A percentile compares a stretch with the other conserved stretches of the same genome.
These are phyloP conservation scores for Lomentospora prolificans DNA, from an alignment of 2,329 filamentous ascomycete genomes.

Conservation along the genomic window DNA sequence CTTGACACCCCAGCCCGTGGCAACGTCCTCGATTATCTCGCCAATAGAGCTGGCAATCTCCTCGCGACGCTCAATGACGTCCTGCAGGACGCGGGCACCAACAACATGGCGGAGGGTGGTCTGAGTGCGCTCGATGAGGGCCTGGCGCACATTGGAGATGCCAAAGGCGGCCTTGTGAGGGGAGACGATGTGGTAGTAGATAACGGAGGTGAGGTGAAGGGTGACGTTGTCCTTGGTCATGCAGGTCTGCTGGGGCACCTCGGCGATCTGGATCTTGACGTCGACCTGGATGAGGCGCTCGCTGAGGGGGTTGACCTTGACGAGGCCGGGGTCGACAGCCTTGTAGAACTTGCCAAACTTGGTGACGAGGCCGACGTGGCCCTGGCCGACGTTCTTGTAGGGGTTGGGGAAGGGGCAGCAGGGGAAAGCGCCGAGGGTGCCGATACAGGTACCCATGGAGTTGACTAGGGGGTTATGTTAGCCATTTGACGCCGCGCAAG, in stretches of 20 bases:
- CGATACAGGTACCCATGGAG: constrained; percentile 61
- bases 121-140: constrained; percentile 95
- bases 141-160: constrained; percentile 87
- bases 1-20: constrained; percentile 84
- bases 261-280: constrained; percentile 98
- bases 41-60: constrained; percentile 92
- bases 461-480: constrained; percentile 45
- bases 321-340: constrained; percentile 90
- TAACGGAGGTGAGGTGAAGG: constrained; percentile 85
- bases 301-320: constrained; percentile 93
- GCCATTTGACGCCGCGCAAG: not conserved
- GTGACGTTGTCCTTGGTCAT: constrained; percentile 99
- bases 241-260: constrained; percentile 92
- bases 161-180: constrained; percentile 97
- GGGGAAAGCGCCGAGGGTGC: constrained; percentile 75
- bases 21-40: constrained; percentile 96
- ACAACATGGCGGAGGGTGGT: constrained; percentile 96
- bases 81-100: constrained; percentile 87
- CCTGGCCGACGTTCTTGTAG: constrained; percentile 85
- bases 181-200: constrained; percentile 95
- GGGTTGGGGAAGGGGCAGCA: constrained; percentile 94
- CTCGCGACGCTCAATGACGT: constrained; percentile 96
- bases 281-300: constrained; percentile 87
- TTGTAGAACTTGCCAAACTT: constrained; percentile 93
- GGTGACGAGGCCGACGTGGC: constrained; percentile 89